Evolutionary conservation across 2,329 filamentous ascomycete species (phyloP).

Genomic region (Endocalyx cinctus): DNA sequence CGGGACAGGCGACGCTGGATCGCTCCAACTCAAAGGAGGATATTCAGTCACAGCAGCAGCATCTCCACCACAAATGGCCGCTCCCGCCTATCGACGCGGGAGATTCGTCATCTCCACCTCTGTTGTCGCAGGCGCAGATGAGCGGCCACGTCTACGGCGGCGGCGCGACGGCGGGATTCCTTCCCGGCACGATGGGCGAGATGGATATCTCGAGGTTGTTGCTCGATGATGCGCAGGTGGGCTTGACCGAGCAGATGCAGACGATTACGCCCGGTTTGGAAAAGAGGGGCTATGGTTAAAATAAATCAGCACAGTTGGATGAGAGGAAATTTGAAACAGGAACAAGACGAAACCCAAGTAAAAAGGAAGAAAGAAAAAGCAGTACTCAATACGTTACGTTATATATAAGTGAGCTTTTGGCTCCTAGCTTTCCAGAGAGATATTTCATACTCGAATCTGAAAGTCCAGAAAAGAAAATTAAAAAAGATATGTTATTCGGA

Average conservation of each 20-base stretch:
- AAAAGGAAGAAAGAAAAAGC: background rate
- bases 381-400: too few species aligned
- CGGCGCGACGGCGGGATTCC: slow-evolving; percentile 34
- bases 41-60: slow-evolving; percentile 38
- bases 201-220: slow-evolving; percentile 60
- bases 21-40: slow-evolving; percentile 43
- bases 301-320: background rate
- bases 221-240: slow-evolving; percentile 51
- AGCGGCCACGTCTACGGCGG: slow-evolving; percentile 22
- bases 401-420: too few species aligned
- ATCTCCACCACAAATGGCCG: too few species aligned
- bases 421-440: too few species aligned
- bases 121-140: too few species aligned
- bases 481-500: too few species aligned
- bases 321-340: too few species aligned
- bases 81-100: too few species aligned
- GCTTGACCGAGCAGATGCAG: too few species aligned
- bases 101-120: too few species aligned
- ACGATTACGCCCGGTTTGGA: background rate
- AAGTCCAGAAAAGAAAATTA: too few species aligned
- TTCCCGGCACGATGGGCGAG: slow-evolving; percentile 43
- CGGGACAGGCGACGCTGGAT: slow-evolving; percentile 36
- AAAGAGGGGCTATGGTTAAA: background rate
- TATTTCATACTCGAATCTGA: too few species aligned
- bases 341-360: background rate